Conservation (phyloP, 108 stramenopile genomes). For the Mediolabrus comicus region DNA sequence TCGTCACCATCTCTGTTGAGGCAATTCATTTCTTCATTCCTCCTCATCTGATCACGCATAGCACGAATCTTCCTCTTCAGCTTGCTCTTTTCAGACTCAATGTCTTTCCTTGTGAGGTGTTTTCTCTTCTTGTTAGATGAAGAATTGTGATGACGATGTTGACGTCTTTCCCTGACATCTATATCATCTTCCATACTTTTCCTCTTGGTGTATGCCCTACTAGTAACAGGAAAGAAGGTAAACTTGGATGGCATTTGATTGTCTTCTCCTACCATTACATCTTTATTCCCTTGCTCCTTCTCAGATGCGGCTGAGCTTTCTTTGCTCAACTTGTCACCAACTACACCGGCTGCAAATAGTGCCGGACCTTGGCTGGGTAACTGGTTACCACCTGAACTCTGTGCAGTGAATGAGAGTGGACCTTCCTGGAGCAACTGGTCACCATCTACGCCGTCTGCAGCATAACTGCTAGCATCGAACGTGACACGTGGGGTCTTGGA, state of each 20-base stretch:
- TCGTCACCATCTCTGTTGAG: too few relatives aligned
- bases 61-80: not conserved
- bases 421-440: not conserved
- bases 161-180: not conserved
- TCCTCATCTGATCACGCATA: not conserved
- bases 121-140: not conserved
- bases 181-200: not conserved
- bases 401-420: not conserved
- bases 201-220: not conserved
- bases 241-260: not conserved
- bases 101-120: not conserved
- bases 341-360: not conserved
- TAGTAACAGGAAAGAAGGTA: not conserved
- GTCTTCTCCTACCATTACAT: not conserved
- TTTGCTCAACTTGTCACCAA: not conserved
- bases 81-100: not conserved
- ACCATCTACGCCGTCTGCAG: not conserved
- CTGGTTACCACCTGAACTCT: too few relatives aligned
- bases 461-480: too few relatives aligned
- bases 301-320: not conserved
- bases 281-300: not conserved
- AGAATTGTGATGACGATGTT: too few relatives aligned
- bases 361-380: too few relatives aligned
- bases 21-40: too few relatives aligned
- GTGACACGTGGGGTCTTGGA: too few relatives aligned